Base-by-base conservation (phyloP, 2,329 filamentous ascomycete species). In the Diaporthe humulicola region DNA sequence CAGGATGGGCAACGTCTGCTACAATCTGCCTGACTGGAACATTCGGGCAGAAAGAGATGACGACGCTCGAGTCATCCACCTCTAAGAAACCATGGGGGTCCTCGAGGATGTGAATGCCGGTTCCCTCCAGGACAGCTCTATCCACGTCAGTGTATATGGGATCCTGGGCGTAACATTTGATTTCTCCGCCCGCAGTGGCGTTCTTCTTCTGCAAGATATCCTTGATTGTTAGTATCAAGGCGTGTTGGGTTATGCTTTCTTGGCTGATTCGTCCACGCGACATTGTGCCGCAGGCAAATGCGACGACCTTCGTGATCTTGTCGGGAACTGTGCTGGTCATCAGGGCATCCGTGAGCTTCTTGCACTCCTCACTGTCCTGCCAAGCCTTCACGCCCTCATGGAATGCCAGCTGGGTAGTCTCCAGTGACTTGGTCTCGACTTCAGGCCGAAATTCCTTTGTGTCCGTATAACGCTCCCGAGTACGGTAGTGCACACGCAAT, bases 1-100 rank as follows among this genome's bases (percentile, higher is more conserved):
- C 54, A 2, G 69, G 69, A 19, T 40, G 67, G 9, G 52, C 38
- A n/a, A 58, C 19, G 15, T 70, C 67, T 58, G 38, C 52, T 15
- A 70, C 52, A n/a, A 70, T 58, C 38, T 70, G 52, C 17, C 67
- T 58, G 28, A 71, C 69, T 22, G 69, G 69, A 14, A 48, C 10
- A 15, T 19, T 30, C 17, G 54, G 28, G 3, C 10, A 3, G 38
- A 71, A 57, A 7, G 54, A 48, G 3, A 71, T n/a, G 1, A 71
- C 36, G 7, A 71, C 22, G 22, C 54, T 71, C 12, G 52, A 48
- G 69, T 60, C 22, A 4, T 71, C 28, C 8, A 58, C 22, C 22
- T 71, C 54, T n/a, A 71, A 38, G 36, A 71, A 58, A 12, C 38
- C 69, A 7, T 25, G 30, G 1, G 69, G 69, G 9, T 71, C 38